A percentile compares a stretch with the other conserved stretches of the same genome.
These are phyloP conservation scores for Stephania cephalantha DNA, from an alignment of 164 flowering plant species.

Conservation along the genomic window DNA sequence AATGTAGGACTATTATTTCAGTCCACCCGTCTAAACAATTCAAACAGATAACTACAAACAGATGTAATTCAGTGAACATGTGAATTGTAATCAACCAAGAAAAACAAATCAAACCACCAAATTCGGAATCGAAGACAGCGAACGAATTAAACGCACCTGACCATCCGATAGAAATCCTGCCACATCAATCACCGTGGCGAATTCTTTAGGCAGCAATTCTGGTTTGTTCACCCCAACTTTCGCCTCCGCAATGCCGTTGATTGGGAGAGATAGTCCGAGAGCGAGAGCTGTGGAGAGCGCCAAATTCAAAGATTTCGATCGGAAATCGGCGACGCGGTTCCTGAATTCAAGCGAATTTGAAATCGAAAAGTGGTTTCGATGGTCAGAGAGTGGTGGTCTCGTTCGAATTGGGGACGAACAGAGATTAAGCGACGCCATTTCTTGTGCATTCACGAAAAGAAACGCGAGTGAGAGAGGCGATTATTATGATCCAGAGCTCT, in stretches of 20 bases:
- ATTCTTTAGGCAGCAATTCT: slow-evolving; percentile 83
- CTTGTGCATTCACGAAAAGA: background rate
- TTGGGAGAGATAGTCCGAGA: slow-evolving; percentile 51
- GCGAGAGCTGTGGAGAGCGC: slow-evolving; percentile 60
- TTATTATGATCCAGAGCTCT: no score
- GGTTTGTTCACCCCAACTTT: slow-evolving; percentile 94
- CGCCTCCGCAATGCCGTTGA: slow-evolving; percentile 52
- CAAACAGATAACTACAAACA: background rate
- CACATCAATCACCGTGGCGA: slow-evolving; percentile 75
- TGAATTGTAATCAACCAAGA: no score
- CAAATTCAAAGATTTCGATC: slow-evolving; percentile 45
- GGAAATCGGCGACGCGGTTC: slow-evolving; percentile 34
- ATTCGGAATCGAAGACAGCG: background rate
- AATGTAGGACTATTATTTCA: no score
- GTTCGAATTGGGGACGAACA: background rate
- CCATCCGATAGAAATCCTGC: slow-evolving; percentile 95
- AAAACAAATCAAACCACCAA: background rate
- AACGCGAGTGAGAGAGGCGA: no score
- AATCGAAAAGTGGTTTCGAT: slow-evolving; percentile 7
- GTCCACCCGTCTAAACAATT: no score
- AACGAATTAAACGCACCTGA: slow-evolving; percentile 44
- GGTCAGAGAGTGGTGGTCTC: background rate
- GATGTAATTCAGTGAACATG: background rate
- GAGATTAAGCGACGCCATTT: slow-evolving; percentile 14
- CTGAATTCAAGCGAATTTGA: slow-evolving; percentile 16